Percentiles rank a stretch among this genome's conserved stretches.
Evolutionary conservation across 2,329 filamentous ascomycete species (phyloP).

Genomic region (Colletotrichum gloeosporioides): DNA sequence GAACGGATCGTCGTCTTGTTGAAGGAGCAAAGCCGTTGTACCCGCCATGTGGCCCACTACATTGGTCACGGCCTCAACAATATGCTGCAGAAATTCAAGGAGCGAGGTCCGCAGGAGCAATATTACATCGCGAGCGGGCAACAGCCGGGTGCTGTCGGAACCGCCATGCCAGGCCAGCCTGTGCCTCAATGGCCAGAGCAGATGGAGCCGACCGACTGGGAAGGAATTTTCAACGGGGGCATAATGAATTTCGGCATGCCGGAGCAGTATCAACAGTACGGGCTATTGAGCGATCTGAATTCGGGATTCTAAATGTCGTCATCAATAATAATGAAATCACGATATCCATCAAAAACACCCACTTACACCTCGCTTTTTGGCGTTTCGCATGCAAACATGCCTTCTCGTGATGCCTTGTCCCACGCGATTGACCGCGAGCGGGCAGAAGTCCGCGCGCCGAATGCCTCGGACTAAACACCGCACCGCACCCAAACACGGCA

Average conservation of each 20-base stretch:
- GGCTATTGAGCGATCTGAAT: conserved; percentile 29
- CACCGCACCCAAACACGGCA: background rate
- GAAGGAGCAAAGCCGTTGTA: conserved; percentile 26
- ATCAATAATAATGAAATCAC: background rate
- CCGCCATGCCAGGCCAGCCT: background rate
- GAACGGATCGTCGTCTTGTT: conserved; percentile 29
- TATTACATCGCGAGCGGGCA: background rate
- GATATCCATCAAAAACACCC: background rate
- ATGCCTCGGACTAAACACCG: conserved; percentile 3
- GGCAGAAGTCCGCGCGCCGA: background rate
- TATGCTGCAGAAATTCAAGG: conserved; percentile 34
- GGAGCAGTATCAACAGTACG: conserved; percentile 26
- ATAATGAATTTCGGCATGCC: conserved; percentile 23
- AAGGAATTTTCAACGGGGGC: conserved; percentile 30
- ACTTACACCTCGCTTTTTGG: background rate
- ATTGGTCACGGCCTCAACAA: conserved; percentile 31
- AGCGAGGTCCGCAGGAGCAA: conserved; percentile 18
- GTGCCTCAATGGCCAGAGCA: conserved; percentile 9
- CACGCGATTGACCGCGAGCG: background rate
- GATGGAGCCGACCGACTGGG: conserved; percentile 26
- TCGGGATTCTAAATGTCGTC: conserved; percentile 23
- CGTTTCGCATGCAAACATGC: background rate
- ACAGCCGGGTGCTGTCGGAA: background rate
- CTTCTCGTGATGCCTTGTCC: background rate
- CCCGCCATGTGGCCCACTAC: conserved; percentile 33